These are phyloP conservation scores for Heliamphora exappendiculata DNA, from an alignment of 148 eudicot species.

Conservation along the genomic window DNA sequence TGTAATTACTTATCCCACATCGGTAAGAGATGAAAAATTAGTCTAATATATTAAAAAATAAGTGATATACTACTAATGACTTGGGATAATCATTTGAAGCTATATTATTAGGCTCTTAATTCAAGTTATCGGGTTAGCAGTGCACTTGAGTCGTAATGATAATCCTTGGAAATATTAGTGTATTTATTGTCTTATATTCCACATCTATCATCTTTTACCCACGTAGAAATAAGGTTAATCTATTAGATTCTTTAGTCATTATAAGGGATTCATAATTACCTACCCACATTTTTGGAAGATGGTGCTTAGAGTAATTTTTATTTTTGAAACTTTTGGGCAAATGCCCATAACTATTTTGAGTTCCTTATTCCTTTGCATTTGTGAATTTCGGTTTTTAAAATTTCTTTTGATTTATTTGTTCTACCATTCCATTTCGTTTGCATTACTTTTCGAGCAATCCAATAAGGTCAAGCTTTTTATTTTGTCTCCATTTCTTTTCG, in stretches of 20 bases:
- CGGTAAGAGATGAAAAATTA: too few species aligned
- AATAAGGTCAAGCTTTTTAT: not conserved
- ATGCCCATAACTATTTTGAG: not conserved
- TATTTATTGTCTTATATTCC: not conserved
- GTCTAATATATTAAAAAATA: too few species aligned
- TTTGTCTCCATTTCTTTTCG: not conserved
- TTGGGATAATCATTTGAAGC: too few species aligned
- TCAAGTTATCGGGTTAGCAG: too few species aligned
- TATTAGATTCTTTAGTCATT: not conserved
- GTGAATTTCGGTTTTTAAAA: not conserved
- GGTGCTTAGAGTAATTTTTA: not conserved
- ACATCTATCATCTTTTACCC: not conserved
- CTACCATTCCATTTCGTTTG: not conserved
- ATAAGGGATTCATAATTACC: not conserved
- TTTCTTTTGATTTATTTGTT: not conserved
- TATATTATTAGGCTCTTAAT: too few species aligned
- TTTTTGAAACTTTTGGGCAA: not conserved
- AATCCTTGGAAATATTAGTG: not conserved
- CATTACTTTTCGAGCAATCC: not conserved
- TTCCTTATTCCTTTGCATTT: not conserved
- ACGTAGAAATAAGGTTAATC: not conserved
- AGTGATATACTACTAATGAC: too few species aligned
- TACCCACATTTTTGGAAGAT: not conserved
- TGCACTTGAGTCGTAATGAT: too few species aligned
- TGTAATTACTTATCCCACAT: too few species aligned